Evolutionary conservation across 2,329 filamentous ascomycete species (phyloP).

Genomic region (Rhexocercosporidium sp.): DNA sequence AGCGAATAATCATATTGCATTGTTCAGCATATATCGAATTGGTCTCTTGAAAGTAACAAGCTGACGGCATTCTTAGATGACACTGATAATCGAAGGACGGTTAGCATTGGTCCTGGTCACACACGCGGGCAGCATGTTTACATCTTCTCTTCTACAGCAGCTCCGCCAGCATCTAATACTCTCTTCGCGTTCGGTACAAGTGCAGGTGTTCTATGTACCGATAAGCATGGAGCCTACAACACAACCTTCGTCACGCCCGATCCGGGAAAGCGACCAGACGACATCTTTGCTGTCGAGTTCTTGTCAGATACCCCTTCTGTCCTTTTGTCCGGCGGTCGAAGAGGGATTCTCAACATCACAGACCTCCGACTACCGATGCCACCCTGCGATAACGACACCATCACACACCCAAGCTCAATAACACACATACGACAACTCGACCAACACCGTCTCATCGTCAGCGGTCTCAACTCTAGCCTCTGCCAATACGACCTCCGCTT

Average conservation of each 20-base stretch:
- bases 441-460: constrained; percentile 56
- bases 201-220: constrained; percentile 51
- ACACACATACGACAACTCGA: constrained; percentile 57
- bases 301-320: constrained; percentile 50
- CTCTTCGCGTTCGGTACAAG: constrained; percentile 56
- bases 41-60: too few species aligned
- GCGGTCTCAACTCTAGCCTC: constrained; percentile 56
- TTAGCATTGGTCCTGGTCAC: constrained; percentile 26
- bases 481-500: constrained; percentile 62
- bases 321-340: constrained; percentile 57
- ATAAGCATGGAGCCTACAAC: constrained; percentile 24
- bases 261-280: constrained; percentile 37
- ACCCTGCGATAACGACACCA: constrained; percentile 24
- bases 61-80: too few species aligned
- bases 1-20: too few species aligned
- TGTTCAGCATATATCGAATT: too few species aligned
- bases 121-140: constrained; percentile 28
- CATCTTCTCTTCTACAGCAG: constrained; percentile 49
- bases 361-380: constrained; percentile 42
- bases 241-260: constrained; percentile 25
- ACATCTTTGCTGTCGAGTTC: constrained; percentile 56
- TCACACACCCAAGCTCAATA: constrained; percentile 47
- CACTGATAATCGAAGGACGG: background rate
- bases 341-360: constrained; percentile 47
- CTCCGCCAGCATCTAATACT: constrained; percentile 47